Base-by-base conservation (phyloP, 2,329 filamentous ascomycete species). In the Sordariomycetes sp. region DNA sequence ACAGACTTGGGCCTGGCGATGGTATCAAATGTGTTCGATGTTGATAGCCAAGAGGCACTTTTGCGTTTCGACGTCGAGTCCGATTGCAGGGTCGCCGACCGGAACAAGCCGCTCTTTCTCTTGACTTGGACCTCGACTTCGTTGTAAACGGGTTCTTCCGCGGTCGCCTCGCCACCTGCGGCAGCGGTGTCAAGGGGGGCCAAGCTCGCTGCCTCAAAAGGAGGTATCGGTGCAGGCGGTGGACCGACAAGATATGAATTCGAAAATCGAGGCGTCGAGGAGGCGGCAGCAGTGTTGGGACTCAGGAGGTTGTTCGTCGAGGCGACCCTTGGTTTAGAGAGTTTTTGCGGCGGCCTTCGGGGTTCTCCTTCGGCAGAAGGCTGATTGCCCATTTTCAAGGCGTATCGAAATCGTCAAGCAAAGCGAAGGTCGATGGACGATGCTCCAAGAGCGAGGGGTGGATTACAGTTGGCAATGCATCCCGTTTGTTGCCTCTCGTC, bases 361-460 rank as follows among this genome's bases (percentile, higher is more conserved):
- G 55, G 51, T 48, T 58, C 57, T 7, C n/a, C 8, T 51, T 68
- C 63, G 44, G 59, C 50, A 29, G 68, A 74, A 36, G 63, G 51
- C 30, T 58, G 52, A 48, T 73, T 73, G 35, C 70, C 70, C 70
- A 74, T 74, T 27, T 8, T 14, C 12, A n/a, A n/a, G 8, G 8
- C 8, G 15, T 16, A 29, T 23, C 19, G 9, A 14, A 30, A 21
- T 12, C 18, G 25, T 15, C 19, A 20, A 21, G 11, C 12, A n/a
- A 28, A 9, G 28, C 15, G 20, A 15, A 18, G 25, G 16, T 16
- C n/a, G 10, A 25, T 10, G 25, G n/a, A 10, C 21, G 21, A n/a
- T 33, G 33, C 30, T 24, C 23, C 33, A 32, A 27, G 30, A 32
- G 19, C 29, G 17, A 27, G 11, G 27, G 11, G 16, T 25, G 21